A percentile compares a stretch with the other conserved stretches of the same genome.
Conservation (phyloP, 2,329 filamentous ascomycete genomes). For the Claviceps sp. region DNA sequence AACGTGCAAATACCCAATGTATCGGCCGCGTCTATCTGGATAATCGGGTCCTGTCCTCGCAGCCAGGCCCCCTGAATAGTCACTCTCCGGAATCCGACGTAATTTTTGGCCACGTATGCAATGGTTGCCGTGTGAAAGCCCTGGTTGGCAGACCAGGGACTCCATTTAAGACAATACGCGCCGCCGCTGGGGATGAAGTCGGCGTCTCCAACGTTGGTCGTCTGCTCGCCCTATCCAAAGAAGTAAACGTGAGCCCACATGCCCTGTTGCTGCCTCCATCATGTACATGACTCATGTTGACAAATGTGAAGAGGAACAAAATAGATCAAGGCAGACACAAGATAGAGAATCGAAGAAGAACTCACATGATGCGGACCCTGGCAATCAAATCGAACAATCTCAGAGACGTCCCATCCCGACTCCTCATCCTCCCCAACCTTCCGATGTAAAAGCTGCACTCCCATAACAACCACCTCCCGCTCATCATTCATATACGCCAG, state of each 20-base stretch:
- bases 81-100: conserved; percentile 41
- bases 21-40: conserved; percentile 29
- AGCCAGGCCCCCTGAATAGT: conserved; percentile 25
- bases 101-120: conserved; percentile 36
- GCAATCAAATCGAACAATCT: conserved; percentile 35
- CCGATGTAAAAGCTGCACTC: conserved; percentile 26
- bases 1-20: conserved; percentile 34
- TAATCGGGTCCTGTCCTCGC: conserved; percentile 19
- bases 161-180: conserved; percentile 39
- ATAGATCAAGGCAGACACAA: neutral
- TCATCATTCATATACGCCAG: conserved; percentile 39
- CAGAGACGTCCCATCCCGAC: conserved; percentile 34
- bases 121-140: conserved; percentile 28
- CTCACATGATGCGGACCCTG: conserved; percentile 28
- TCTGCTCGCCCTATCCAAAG: conserved; percentile 9
- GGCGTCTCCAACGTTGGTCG: conserved; percentile 25
- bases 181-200: conserved; percentile 36
- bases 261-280: no score
- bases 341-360: neutral
- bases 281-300: no score
- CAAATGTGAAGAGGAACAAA: neutral
- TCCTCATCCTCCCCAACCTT: conserved; percentile 15
- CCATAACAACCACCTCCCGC: conserved; percentile 36
- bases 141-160: conserved; percentile 32
- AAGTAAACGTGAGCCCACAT: neutral